Evolutionary conservation across 2,329 filamentous ascomycete genomes (phyloP).

Genomic region (Sphaerulina populicola): DNA sequence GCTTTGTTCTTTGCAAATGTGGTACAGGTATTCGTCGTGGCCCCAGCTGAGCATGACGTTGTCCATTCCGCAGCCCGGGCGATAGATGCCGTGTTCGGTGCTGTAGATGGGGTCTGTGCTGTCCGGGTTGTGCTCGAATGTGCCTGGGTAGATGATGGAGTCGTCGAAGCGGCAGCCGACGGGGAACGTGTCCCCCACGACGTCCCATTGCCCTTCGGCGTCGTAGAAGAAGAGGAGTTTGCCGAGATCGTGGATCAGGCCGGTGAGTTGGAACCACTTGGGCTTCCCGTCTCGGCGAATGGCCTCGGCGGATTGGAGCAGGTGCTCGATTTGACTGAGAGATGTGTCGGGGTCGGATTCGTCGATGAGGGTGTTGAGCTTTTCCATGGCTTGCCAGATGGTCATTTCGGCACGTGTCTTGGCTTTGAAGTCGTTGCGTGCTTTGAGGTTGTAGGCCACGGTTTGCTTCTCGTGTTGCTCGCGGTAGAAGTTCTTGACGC

Average conservation of each 20-base stretch:
- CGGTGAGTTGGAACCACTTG: slow-evolving; percentile 71
- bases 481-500: slow-evolving; percentile 78
- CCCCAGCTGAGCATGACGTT: slow-evolving; percentile 89
- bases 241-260: slow-evolving; percentile 70
- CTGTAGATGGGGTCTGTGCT: slow-evolving; percentile 60
- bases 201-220: slow-evolving; percentile 85
- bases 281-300: slow-evolving; percentile 79
- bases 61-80: slow-evolving; percentile 68
- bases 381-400: slow-evolving; percentile 87
- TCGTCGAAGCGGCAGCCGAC: slow-evolving; percentile 68
- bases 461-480: slow-evolving; percentile 66
- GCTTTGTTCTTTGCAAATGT: slow-evolving; percentile 74
- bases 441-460: slow-evolving; percentile 74
- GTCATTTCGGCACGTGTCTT: slow-evolving; percentile 67
- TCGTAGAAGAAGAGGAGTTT: slow-evolving; percentile 75
- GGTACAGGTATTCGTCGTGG: slow-evolving; percentile 81
- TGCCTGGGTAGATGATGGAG: slow-evolving; percentile 71
- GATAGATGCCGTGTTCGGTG: slow-evolving; percentile 72
- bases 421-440: slow-evolving; percentile 61
- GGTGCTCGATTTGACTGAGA: slow-evolving; percentile 80
- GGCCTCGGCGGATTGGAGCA: slow-evolving; percentile 80
- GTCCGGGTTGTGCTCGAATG: slow-evolving; percentile 72
- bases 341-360: slow-evolving; percentile 84
- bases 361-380: slow-evolving; percentile 82
- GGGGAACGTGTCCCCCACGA: slow-evolving; percentile 79